phyloP scores from a whole-genome alignment of 2,329 filamentous ascomycete species.

The Colletotrichum cordylinicola region DNA sequence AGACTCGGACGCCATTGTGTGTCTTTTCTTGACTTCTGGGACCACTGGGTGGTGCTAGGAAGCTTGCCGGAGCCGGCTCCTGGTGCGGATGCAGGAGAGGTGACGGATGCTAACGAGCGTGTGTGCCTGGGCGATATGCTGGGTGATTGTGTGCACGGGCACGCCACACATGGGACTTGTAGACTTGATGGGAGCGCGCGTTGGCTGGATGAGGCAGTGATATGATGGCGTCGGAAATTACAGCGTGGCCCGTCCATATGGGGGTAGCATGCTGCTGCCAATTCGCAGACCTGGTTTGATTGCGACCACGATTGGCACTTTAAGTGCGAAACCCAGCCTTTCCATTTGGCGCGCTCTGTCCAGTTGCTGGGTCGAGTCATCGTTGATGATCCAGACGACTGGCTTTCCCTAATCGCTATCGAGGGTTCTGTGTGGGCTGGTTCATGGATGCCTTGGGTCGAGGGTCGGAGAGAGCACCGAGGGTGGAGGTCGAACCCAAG shows the following conservation, averaged over 20 bases:
- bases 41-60: not conserved
- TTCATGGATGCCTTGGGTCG: not conserved
- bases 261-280: not conserved
- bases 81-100: not conserved
- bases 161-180: slow-evolving; percentile 10
- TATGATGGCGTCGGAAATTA: slow-evolving; percentile 21
- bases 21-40: not conserved
- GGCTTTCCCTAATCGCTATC: not conserved
- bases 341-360: slow-evolving; percentile 7
- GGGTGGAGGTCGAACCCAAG: not conserved
- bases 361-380: slow-evolving; percentile 13
- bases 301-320: not conserved
- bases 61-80: slow-evolving; percentile 6
- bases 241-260: slow-evolving; percentile 9
- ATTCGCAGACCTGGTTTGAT: slow-evolving; percentile 11
- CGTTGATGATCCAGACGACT: not conserved
- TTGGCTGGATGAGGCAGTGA: slow-evolving; percentile 21
- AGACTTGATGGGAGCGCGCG: not conserved
- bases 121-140: slow-evolving; percentile 25
- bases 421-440: slow-evolving; percentile 1
- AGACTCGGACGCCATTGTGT: slow-evolving; percentile 3
- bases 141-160: slow-evolving; percentile 20
- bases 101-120: not conserved
- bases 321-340: not conserved
- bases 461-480: not conserved